Base-by-base conservation (phyloP, 345 rosid species). In the Eucalyptus curtisii region DNA sequence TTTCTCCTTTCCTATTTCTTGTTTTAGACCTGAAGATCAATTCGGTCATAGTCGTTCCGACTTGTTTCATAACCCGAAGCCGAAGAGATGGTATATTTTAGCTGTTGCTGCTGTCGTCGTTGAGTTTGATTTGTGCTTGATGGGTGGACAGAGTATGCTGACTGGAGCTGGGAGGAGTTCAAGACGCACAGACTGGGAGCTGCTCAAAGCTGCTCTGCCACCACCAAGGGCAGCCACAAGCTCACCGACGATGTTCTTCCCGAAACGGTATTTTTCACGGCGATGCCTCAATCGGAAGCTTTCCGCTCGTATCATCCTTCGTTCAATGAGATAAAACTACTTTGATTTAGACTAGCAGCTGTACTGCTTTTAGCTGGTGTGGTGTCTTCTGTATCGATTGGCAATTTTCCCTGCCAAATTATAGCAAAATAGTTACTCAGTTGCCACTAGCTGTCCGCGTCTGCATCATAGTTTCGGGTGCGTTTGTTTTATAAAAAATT, bases 171-270 rank as follows among this genome's bases (percentile, higher is more conserved):
- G 99, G 92, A 95, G 91, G 99, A 97, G 94, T 98, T 98, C 93
- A 92, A 90, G 87, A 95, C 86, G 91, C 94, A 92, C 81, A 94
- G 94, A 90, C 89, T 97, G 90, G 99, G 99, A 92, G 99, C 98
- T 89, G 95, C 99, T 48, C 99, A 98, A 85, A 94, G 95, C 93
- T 98, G 99, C 94, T 97, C 99, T 80, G 99, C 99, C 53, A 96
- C 99, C 42, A 42, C 85, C 48, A 95, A 93, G 90, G 99, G 99
- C 87, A 97, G 89, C 87, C 96, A 96, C 95, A 93, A 91, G 91
- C 95, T 97, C 88, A 94, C 97, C 14, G 88, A 91, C 87, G 95
- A 31, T n/a, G 90, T 89, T 81, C 95, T 96, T 80, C 99, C 99
- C 2, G 91, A 93, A 88, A 89, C 90, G 87, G 99, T 96, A 89